Conservation (phyloP, 306 rosid species). For the Cicer bijugum region DNA sequence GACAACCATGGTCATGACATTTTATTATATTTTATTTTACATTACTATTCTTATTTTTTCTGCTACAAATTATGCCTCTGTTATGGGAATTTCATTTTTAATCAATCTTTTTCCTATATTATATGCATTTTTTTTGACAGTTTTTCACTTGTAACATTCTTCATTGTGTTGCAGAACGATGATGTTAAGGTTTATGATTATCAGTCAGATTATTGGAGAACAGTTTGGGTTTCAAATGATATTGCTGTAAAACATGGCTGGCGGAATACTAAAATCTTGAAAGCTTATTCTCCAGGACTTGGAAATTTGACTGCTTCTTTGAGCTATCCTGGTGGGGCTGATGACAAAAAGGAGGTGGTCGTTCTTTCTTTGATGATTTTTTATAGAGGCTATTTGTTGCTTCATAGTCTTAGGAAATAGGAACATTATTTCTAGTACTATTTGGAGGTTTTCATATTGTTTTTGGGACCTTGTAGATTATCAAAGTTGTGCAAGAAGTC, state of each 20-base stretch:
- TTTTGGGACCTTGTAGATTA: constrained; percentile 52
- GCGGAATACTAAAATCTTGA: constrained; percentile 67
- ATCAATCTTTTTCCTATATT: constrained; percentile 38
- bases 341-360: constrained; percentile 73
- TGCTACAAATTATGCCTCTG: constrained; percentile 8
- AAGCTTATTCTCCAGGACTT: constrained; percentile 74
- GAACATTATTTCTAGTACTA: background rate
- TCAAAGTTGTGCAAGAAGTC: constrained; percentile 72
- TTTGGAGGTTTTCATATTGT: constrained; percentile 46
- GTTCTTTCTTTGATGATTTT: constrained; percentile 36
- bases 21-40: constrained; percentile 21
- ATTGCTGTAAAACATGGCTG: constrained; percentile 63
- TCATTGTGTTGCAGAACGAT: constrained; percentile 68
- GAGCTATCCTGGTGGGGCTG: constrained; percentile 59
- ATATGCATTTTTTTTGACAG: constrained; percentile 38
- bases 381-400: constrained; percentile 21
- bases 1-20: too few species aligned
- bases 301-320: constrained; percentile 78
- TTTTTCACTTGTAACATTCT: constrained; percentile 45
- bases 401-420: constrained; percentile 25
- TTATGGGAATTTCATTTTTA: constrained; percentile 2
- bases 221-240: constrained; percentile 62
- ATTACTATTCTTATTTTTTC: constrained; percentile 26
- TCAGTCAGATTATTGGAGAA: constrained; percentile 60
- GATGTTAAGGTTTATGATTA: constrained; percentile 68